Base-by-base conservation (phyloP, 163 green algal species). In the Chlamydomonas reinhardtii region DNA sequence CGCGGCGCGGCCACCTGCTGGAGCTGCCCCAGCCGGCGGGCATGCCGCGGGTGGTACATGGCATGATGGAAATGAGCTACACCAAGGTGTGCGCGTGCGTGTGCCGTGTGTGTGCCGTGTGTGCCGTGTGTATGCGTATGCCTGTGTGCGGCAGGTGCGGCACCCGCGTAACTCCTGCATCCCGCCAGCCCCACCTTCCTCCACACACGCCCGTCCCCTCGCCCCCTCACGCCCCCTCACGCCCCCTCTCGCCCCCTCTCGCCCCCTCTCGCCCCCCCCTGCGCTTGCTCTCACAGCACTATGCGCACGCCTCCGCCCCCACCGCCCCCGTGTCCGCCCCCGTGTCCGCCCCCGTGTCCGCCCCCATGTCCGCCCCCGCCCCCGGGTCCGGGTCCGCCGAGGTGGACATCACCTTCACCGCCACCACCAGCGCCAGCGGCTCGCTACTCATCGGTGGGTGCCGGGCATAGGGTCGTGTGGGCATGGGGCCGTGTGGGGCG, bases 331-430 rank as follows among this genome's bases (percentile, higher is more conserved):
- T 4, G 27, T 31, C 2, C 32, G 68, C 68, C 68, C 0, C 19
- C 32, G 68, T 15, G 32, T 14, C 16, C 4, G 34, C 9, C 24
- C 66, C n/a, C n/a, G n/a, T n/a, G n/a, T n/a, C 2, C 32, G 68
- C 68, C 68, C 0, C 19, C 32, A 32, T 15, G 32, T 14, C 16
- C 4, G 14, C 24, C 66, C n/a, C 2, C 32, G 68, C 68, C 68
- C 0, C 19, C 32, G 68, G 2, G 32, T 14, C 16, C 4, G 34
- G 19, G 31, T 32, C 12, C 32, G 32, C 77, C 25, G 32, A n/a
- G 2, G 84, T 88, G 2, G 93, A 95, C 83, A 94, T 98, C 86
- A 96, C 92, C 12, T 98, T 98, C 88, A 98, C 95, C 19, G 95
- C 95, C 74, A 97, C 95, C n/a, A 92, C 89, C 37, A 92, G 86